Base-by-base conservation (phyloP, 2,329 filamentous ascomycete genomes). In the Colletotrichum costaricense region DNA sequence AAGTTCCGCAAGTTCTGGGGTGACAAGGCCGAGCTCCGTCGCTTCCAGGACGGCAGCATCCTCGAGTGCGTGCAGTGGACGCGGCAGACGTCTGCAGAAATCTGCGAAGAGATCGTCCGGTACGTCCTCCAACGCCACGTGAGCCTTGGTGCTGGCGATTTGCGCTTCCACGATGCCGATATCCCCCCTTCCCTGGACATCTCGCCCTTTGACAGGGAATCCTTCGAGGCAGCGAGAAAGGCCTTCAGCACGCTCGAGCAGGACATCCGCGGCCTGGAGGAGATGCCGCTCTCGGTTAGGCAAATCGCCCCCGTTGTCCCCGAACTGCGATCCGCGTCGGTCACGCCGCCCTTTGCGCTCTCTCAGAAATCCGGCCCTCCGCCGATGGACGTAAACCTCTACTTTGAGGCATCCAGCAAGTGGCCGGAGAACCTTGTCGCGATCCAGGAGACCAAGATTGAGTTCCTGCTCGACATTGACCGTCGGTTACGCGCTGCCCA, bases 31-130 rank as follows among this genome's bases (percentile, higher is more conserved):
- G 97, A 99, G 81, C 87, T 99, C 58, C 91, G 97, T 76, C 93
- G 97, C 24, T 99, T 99, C 86, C 97, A 95, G 78, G 95, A 98
- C 79, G 97, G 97, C 26, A 96, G 93, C 77, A 98, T 99, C 76
- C 88, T 95, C 9, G 97, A 99, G 82, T 98, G 94, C 78, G 86
- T 98, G 35, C 92, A 97, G 24, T 99, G 97, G 97, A 87, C 87
- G 2, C 89, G 92, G 76, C 88, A 89, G 67, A 86, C 89, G 1
- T 85, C 91, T 1, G 85, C 88, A 3, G 90, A 92, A 7, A 90
- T 98, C 24, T 90, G 95, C 65, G 90, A 95, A 78, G 95, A 98
- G 76, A 97, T 98, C 72, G 85, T 95, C 59, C 86, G 88, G 4
- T 94, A 95, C 79, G 86, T 94, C 22, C 84, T 97, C 14, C 85